A percentile compares a stretch with the other conserved stretches of the same genome.
Conservation (phyloP, 2,329 filamentous ascomycete genomes). For the Pestalotiopsis sp. region DNA sequence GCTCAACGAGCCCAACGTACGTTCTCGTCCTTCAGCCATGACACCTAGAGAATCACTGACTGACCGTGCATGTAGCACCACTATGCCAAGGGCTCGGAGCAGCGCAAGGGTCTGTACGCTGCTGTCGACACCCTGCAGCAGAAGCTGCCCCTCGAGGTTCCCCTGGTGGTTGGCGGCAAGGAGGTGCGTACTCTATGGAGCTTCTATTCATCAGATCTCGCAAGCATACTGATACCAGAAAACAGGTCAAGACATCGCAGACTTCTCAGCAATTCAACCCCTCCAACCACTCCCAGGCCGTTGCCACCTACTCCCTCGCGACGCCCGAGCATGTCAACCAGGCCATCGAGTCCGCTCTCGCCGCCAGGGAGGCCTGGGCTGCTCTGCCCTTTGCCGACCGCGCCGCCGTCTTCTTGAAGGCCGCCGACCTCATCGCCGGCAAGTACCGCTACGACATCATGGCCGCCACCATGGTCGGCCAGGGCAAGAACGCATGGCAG, state of each 20-base stretch:
- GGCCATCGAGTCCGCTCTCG: conserved; percentile 83
- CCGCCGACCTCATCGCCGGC: conserved; percentile 83
- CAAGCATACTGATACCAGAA: not conserved
- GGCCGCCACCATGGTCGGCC: conserved; percentile 93
- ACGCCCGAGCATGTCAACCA: conserved; percentile 73
- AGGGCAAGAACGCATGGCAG: conserved; percentile 98
- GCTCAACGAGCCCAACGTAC: conserved; percentile 93
- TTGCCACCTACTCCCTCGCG: conserved; percentile 87
- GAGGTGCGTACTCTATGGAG: conserved; percentile 44
- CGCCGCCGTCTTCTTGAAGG: conserved; percentile 93
- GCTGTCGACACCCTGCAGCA: conserved; percentile 73
- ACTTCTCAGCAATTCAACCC: conserved; percentile 79
- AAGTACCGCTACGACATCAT: conserved; percentile 98
- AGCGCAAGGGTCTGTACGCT: conserved; percentile 75
- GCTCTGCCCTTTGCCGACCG: conserved; percentile 85
- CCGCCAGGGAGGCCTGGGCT: conserved; percentile 87
- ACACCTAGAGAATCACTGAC: not conserved
- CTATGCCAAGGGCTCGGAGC: conserved; percentile 81
- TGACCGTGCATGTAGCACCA: conserved; percentile 65
- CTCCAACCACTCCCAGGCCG: conserved; percentile 72
- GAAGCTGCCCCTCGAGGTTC: conserved; percentile 74
- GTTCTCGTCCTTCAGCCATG: conserved; percentile 36
- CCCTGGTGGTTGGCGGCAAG: conserved; percentile 82
- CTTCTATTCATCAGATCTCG: no score
- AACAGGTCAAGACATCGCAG: conserved; percentile 67